A percentile compares a stretch with the other conserved stretches of the same genome.
phyloP scores from a whole-genome alignment of 441 rosid species.

The Euphorbia corollata region DNA sequence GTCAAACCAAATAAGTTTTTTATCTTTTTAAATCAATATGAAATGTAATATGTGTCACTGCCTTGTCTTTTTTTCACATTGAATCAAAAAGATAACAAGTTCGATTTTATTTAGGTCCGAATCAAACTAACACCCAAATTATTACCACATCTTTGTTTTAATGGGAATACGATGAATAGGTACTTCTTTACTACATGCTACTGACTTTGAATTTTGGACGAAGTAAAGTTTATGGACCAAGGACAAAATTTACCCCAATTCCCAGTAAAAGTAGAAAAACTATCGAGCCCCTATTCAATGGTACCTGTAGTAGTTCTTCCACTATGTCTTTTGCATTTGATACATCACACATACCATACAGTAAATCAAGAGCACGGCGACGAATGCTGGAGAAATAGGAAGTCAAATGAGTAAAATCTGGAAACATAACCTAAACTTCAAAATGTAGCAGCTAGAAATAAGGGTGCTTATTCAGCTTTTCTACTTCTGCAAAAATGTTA shows the following conservation, averaged over 20 bases:
- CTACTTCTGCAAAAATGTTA: not conserved
- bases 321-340: constrained; percentile 99
- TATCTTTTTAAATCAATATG: not conserved
- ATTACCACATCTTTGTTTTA: not conserved
- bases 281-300: constrained; percentile 4
- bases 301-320: constrained; percentile 94
- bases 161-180: not conserved
- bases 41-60: not conserved
- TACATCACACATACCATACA: constrained; percentile 97
- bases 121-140: not conserved
- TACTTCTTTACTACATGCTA: not conserved
- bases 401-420: constrained; percentile 14
- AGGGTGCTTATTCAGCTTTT: not conserved
- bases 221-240: not conserved
- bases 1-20: not conserved
- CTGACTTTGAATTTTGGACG: not conserved
- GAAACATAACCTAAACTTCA: constrained; percentile 6
- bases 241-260: not conserved
- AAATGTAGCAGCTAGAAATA: not conserved
- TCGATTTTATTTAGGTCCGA: not conserved
- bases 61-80: not conserved
- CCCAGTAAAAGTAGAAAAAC: constrained; percentile 2
- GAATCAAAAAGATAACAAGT: not conserved
- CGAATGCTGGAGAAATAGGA: constrained; percentile 63
- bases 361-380: constrained; percentile 97